phyloP scores from a whole-genome alignment of 2,329 filamentous ascomycete genomes.

The Berkeleyomyces rouxiae region DNA sequence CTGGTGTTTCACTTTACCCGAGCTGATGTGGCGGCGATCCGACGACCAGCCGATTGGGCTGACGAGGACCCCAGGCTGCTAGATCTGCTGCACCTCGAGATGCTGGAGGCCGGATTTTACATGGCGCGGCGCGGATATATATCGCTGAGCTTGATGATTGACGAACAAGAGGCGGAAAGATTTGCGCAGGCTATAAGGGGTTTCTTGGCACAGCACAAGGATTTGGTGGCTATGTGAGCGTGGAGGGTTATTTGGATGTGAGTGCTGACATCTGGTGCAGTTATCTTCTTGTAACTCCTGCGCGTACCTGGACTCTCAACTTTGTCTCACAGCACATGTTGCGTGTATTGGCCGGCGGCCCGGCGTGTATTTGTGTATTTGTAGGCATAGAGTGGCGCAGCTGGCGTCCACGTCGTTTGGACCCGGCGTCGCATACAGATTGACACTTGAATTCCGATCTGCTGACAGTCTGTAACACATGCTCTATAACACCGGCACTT shows the following conservation, averaged over 20 bases:
- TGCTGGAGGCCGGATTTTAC: conserved; percentile 29
- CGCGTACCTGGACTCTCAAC: not conserved
- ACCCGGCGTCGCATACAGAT: not conserved
- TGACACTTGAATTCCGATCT: not conserved
- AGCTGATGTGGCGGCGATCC: conserved; percentile 20
- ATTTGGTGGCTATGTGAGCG: conserved; percentile 1
- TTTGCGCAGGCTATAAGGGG: conserved; percentile 24
- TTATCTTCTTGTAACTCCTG: not conserved
- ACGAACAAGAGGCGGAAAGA: conserved; percentile 24
- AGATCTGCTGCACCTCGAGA: conserved; percentile 30
- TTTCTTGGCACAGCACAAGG: conserved; percentile 17
- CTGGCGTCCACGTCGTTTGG: not conserved
- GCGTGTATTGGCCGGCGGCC: too few relatives aligned
- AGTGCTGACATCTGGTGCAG: not conserved
- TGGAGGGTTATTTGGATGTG: not conserved
- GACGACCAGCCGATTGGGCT: conserved; percentile 13
- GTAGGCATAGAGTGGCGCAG: too few relatives aligned
- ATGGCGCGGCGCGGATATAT: conserved; percentile 26
- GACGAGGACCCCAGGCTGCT: conserved; percentile 18
- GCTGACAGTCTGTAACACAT: not conserved
- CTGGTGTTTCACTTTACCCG: conserved; percentile 24
- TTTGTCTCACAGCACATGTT: too few relatives aligned
- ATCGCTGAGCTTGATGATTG: conserved; percentile 25
- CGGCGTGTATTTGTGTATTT: too few relatives aligned
- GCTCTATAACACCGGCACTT: not conserved